Evolutionary conservation across 305 asterid species (phyloP), one percentile per base, ranked within the genome.

Genomic region (Plantago coronopus): DNA sequence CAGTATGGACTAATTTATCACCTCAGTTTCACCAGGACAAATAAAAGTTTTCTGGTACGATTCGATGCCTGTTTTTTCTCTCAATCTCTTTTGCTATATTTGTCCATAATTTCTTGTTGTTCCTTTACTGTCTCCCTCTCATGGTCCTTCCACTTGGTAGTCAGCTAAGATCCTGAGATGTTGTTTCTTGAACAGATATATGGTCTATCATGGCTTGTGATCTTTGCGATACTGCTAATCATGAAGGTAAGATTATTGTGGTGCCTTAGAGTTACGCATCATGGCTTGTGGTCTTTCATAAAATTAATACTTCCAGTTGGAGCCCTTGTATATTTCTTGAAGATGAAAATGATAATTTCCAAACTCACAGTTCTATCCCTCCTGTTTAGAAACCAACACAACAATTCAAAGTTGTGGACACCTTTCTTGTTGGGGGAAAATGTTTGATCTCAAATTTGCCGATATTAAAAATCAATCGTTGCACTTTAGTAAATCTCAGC

Each of bases 1-100:
- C 99, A 93, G 79, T 93, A 78, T 59, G 99, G 96, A 53, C 84
- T 93, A 59, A 66, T 89, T 59, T 89, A 93, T 89, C 99, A 87
- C 76, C 80, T 93, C 67, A 83, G 83, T 77, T 84, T 93, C 67
- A 83, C 83, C 57, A 65, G 48, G 54, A 65, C 48, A 15, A 74
- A 55, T 64, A 69, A 62, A 57, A 85, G 79, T 64, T 21, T 93
- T 75, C 77, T 82, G 96, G 99, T 93, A 83, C 22, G 75, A 51
- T 29, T 50, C 40, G 2, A 59, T 44, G 48, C 40, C 25, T 57
- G 10, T 10, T 8, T 47, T 46, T 54, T 20, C 13, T 19, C 17
- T 17, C 17, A 45, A 69, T 29, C 66, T 66, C 22, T 22, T 20
- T 51, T 45, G 8, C 18, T 70, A n/a, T 9, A 44, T 47, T 46